Evolutionary conservation across 2,329 filamentous ascomycete genomes (phyloP).

Genomic region (Ophiostoma ulmi): DNA sequence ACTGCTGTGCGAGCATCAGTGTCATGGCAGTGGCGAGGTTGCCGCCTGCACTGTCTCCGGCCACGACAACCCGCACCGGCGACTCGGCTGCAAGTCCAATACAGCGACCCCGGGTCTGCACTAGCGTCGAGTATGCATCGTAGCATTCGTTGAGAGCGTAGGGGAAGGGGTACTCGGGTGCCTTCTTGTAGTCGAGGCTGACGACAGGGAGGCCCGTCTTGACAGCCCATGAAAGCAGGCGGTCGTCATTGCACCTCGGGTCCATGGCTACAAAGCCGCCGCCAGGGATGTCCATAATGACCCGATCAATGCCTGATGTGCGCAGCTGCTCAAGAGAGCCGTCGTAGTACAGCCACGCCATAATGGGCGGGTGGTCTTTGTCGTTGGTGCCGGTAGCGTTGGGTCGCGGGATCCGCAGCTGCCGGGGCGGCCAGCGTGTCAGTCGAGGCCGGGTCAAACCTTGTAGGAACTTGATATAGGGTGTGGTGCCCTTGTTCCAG

Average conservation of each 20-base stretch:
- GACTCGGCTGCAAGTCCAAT: conserved; percentile 65
- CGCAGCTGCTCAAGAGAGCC: conserved; percentile 60
- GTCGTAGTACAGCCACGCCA: conserved; percentile 91
- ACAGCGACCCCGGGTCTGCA: conserved; percentile 67
- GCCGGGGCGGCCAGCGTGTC: conserved; percentile 73
- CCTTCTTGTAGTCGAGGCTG: conserved; percentile 86
- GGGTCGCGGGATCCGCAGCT: conserved; percentile 78
- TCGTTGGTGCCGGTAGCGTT: conserved; percentile 55
- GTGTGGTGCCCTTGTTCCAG: conserved; percentile 92
- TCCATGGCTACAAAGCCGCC: conserved; percentile 97
- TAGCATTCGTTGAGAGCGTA: conserved; percentile 84
- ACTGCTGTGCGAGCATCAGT: conserved; percentile 85
- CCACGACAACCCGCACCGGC: conserved; percentile 64
- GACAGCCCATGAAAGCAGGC: conserved; percentile 85
- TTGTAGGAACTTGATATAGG: conserved; percentile 72
- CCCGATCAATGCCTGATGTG: conserved; percentile 61
- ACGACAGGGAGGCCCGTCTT: conserved; percentile 83
- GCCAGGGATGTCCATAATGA: conserved; percentile 86
- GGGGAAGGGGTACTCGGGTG: conserved; percentile 78
- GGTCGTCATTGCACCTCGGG: conserved; percentile 90
- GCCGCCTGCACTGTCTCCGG: conserved; percentile 76
- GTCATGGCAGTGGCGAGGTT: conserved; percentile 76
- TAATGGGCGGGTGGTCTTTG: conserved; percentile 70
- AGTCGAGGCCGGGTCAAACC: conserved; percentile 70
- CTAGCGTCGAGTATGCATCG: conserved; percentile 72